phyloP scores from a whole-genome alignment of 2,329 filamentous ascomycete genomes.

The Fusarium succisae region DNA sequence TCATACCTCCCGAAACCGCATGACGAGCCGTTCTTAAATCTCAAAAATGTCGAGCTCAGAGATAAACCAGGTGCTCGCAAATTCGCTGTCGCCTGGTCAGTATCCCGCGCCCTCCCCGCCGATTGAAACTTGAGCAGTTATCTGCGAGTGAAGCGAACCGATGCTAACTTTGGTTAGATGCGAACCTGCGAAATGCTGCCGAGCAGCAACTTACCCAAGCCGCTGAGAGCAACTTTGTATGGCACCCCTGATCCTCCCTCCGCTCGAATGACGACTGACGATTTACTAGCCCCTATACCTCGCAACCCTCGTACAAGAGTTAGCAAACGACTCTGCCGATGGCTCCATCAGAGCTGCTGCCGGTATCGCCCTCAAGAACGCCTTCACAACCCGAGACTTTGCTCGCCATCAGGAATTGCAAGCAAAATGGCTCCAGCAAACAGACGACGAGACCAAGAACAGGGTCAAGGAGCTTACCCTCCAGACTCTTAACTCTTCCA shows the following conservation, averaged over 20 bases:
- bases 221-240: conserved; percentile 94
- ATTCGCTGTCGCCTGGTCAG: conserved; percentile 94
- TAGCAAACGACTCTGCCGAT: conserved; percentile 88
- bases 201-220: conserved; percentile 95
- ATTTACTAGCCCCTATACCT: conserved; percentile 83
- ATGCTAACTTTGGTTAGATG: conserved; percentile 70
- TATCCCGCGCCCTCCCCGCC: conserved; percentile 36
- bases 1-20: conserved; percentile 47
- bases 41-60: conserved; percentile 79
- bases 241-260: conserved; percentile 43
- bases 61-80: conserved; percentile 97
- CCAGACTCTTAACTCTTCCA: conserved; percentile 82
- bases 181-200: conserved; percentile 85
- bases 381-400: conserved; percentile 93
- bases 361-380: conserved; percentile 97
- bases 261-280: conserved; percentile 38
- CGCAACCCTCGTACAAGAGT: conserved; percentile 88
- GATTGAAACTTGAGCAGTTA: conserved; percentile 3
- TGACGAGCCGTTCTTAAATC: conserved; percentile 49
- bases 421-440: conserved; percentile 88
- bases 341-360: conserved; percentile 91
- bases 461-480: conserved; percentile 92
- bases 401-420: conserved; percentile 89
- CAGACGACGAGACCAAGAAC: conserved; percentile 82
- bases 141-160: conserved; percentile 15